A percentile compares a stretch with the other conserved stretches of the same genome.
These are phyloP conservation scores for Nadsonia commutata DNA, from an alignment of 1,139 yeast genomes.

Conservation along the genomic window DNA sequence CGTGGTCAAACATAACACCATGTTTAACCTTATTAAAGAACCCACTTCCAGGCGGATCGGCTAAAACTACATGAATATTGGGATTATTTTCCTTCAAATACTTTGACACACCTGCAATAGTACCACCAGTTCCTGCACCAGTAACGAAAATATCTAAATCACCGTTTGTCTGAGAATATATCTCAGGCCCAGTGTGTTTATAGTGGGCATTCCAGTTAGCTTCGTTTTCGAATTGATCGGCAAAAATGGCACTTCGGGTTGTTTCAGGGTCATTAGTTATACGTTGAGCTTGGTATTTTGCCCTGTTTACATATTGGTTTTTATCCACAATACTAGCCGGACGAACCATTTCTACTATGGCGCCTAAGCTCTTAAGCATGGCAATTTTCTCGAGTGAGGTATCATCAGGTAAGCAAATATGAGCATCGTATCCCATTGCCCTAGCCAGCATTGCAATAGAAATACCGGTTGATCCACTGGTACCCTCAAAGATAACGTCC, in stretches of 20 bases:
- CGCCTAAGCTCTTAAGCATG: slow-evolving; percentile 62
- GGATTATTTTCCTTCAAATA: slow-evolving; percentile 43
- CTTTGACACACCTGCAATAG: slow-evolving; percentile 76
- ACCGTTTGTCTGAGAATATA: slow-evolving; percentile 52
- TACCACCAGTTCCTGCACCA: slow-evolving; percentile 65
- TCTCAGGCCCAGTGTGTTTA: slow-evolving; percentile 80
- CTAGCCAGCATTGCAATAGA: slow-evolving; percentile 80
- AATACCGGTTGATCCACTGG: slow-evolving; percentile 92
- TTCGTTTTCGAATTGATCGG: slow-evolving; percentile 91
- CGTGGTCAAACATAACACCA: slow-evolving; percentile 87
- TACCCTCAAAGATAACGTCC: slow-evolving; percentile 79
- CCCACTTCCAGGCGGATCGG: slow-evolving; percentile 96
- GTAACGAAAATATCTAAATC: slow-evolving; percentile 62
- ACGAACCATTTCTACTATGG: slow-evolving; percentile 71
- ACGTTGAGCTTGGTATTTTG: slow-evolving; percentile 48
- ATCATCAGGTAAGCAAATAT: slow-evolving; percentile 90
- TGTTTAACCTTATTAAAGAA: slow-evolving; percentile 67
- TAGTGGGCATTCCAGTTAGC: slow-evolving; percentile 81
- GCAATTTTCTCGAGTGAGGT: slow-evolving; percentile 73
- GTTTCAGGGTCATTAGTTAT: slow-evolving; percentile 29
- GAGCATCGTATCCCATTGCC: slow-evolving; percentile 78
- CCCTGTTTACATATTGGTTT: slow-evolving; percentile 81
- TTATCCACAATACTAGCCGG: slow-evolving; percentile 96
- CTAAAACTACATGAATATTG: slow-evolving; percentile 35
- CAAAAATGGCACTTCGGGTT: slow-evolving; percentile 37